Base-by-base conservation (phyloP, 192 early-diverging fungal species). In the Paraglomus occultum region DNA sequence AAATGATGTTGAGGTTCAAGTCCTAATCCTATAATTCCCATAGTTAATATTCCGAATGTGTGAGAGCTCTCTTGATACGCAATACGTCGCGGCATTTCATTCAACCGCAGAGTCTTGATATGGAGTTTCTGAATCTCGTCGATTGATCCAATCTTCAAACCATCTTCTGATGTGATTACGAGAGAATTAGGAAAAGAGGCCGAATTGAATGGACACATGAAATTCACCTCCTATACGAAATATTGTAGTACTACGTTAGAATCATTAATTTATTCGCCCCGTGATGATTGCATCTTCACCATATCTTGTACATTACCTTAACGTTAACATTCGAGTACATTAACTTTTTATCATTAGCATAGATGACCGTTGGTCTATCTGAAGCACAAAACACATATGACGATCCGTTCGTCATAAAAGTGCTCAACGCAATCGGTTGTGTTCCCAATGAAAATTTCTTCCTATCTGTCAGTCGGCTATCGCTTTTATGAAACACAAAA, bases 101-200 rank as follows among this genome's bases (percentile, higher is more conserved):
- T 53, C 45, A 97, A 76, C 8, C 85, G 79, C 10, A 88, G 65
- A 17, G 77, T 89, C 10, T 83, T 83, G 51, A 94, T 80, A 68
- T 99, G 96, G 18, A 99, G 81, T 52, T 90, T 90, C 74, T 94
- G 92, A 44, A 91, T 89, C 6, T 86, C 79, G 61, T 99, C 92
- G 4, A 95, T 87, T 2, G 68, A 80, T 0, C 92, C 95, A 68
- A 99, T 78, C 48, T 81, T 80, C 10, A 97, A 77, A 0, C 77
- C 68, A 11, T 71, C 79, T 17, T 79, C 77, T 46, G 84, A 83
- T n/a, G 85, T 88, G 45, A 96, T 74, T 3, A 89, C 88, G 15
- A 94, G 62, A 0, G 85, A 81, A 42, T 82, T 74, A 1, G 85
- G 80, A 40, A 82, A 82, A 0, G 65, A 50, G 0, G 70, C 68